Base-by-base conservation (phyloP, 768 basidiomycete species). In the Imleria badia region DNA sequence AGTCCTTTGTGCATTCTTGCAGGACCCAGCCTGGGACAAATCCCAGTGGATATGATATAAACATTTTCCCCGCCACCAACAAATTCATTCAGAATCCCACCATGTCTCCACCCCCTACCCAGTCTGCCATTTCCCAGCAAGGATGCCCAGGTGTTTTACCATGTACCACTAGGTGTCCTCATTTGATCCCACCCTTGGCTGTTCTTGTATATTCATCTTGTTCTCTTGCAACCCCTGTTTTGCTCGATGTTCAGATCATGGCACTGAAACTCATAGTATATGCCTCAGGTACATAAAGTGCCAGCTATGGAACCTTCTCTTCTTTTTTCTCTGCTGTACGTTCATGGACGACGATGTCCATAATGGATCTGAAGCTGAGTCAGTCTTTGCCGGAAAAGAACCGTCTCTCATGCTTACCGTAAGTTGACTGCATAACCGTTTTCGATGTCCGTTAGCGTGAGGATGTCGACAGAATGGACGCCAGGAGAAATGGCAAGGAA, bases 21-120 rank as follows among this genome's bases (percentile, higher is more conserved):
- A 98, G 77, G 94, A 97, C 71, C 95, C 94, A 23, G 82, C 83
- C 51, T 97, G 94, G 94, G 89, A 91, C 58, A 89, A 82, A 71
- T 60, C 79, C 3, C 89, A 91, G 69, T 92, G 89, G 89, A 70
- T 84, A 55, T 92, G 89, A 70, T 84, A 55, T 92, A 71, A 81
- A 38, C 14, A 8, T n/a, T 17, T 34, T 20, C 48, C 36, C 47
- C 19, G 30, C 40, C 15, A 33, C 26, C 29, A 31, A 20, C n/a
- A 30, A 52, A 19, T 29, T 17, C 17, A 20, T 39, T 42, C 35
- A 14, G 26, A 46, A 48, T 23, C 9, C 52, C 34, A 8, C 42
- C 42, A 15, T 52, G 26, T 45, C 36, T 45, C 26, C n/a, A n/a
- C n/a, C n/a, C 23, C 14, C 11, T 36, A 31, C 34, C 19, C 51